Evolutionary conservation across 148 eudicot genomes (phyloP).

Genomic region (Cornus controversa): DNA sequence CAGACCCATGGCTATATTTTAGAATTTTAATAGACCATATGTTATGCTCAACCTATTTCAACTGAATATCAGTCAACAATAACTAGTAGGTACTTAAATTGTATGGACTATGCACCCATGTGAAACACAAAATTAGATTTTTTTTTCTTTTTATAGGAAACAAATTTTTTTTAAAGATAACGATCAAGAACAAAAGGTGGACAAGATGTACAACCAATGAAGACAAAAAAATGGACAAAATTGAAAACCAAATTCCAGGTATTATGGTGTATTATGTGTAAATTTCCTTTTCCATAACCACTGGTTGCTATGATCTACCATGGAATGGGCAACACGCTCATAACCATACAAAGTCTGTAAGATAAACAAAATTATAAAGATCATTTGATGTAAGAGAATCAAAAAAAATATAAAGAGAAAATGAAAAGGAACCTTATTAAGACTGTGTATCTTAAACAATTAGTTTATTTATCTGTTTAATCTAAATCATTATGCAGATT

Average conservation of each 20-base stretch:
- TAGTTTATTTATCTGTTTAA: not conserved
- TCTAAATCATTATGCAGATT: not conserved
- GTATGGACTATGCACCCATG: slow-evolving; percentile 1
- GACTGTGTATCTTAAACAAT: not conserved
- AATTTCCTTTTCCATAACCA: not conserved
- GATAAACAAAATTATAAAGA: not conserved
- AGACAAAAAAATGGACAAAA: no score
- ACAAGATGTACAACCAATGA: no score
- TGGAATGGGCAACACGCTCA: not conserved
- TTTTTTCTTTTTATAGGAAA: no score
- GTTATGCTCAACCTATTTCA: not conserved
- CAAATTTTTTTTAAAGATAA: no score
- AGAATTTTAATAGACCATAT: slow-evolving; percentile 2
- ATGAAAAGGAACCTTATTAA: not conserved
- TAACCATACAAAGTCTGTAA: not conserved
- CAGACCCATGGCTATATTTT: not conserved
- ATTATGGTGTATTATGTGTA: not conserved
- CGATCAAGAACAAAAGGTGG: no score
- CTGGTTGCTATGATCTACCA: not conserved
- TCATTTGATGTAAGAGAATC: not conserved
- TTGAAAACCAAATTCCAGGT: not conserved
- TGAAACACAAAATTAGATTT: not conserved
- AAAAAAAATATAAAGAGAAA: no score
- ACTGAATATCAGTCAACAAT: not conserved
- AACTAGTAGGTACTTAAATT: not conserved